These are phyloP conservation scores for Kokia cookei DNA, from an alignment of 441 rosid genomes.

Conservation along the genomic window DNA sequence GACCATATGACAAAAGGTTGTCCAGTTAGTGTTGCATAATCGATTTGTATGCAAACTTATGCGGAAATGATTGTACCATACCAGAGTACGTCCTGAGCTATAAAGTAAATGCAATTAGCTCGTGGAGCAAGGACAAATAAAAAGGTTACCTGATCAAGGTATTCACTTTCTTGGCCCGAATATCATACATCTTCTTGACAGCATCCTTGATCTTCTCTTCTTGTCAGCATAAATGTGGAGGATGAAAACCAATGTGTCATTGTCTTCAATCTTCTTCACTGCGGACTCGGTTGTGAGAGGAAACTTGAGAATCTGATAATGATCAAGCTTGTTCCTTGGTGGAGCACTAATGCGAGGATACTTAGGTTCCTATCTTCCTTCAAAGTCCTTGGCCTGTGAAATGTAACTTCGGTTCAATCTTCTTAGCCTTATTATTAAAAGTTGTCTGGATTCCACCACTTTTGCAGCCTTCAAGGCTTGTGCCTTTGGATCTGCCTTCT, in stretches of 20 bases:
- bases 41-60: neutral
- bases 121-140: neutral
- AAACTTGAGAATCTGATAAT: constrained; percentile 66
- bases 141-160: constrained; percentile 74
- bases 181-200: constrained; percentile 93
- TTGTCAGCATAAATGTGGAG: constrained; percentile 89
- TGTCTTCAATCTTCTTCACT: constrained; percentile 85
- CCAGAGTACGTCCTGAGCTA: neutral
- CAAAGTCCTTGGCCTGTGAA: constrained; percentile 80
- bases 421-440: constrained; percentile 37
- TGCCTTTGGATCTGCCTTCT: constrained; percentile 77
- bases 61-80: neutral
- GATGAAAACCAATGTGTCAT: constrained; percentile 91
- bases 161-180: constrained; percentile 88
- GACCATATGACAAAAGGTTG: neutral
- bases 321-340: constrained; percentile 75
- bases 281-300: constrained; percentile 84
- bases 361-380: constrained; percentile 58
- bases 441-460: constrained; percentile 74
- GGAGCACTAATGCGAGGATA: constrained; percentile 65
- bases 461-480: constrained; percentile 85
- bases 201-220: constrained; percentile 91
- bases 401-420: constrained; percentile 79
- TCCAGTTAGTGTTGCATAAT: neutral
- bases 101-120: neutral